These are phyloP conservation scores for Podila epigama DNA, from an alignment of 192 early-diverging fungal genomes.

Conservation along the genomic window DNA sequence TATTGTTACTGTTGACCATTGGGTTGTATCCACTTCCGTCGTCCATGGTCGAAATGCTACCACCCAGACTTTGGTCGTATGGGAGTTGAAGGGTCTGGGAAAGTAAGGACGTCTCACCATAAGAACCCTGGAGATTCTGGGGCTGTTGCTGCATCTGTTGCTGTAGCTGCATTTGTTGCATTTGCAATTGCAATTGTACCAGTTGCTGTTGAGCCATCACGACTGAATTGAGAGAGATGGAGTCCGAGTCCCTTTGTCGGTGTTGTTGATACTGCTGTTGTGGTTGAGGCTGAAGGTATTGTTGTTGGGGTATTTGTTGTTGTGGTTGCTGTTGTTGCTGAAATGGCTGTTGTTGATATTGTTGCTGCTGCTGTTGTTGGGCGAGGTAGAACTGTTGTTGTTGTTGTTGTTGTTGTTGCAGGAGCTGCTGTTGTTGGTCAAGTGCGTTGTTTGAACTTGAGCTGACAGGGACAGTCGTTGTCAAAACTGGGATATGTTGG, in stretches of 20 bases:
- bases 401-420: background rate
- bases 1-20: background rate
- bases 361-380: background rate
- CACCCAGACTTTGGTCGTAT: background rate
- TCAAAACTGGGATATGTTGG: background rate
- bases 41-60: background rate
- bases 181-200: background rate
- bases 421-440: background rate
- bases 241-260: background rate
- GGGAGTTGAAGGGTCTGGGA: background rate
- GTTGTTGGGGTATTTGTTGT: conserved; percentile 1
- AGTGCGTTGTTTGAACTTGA: background rate
- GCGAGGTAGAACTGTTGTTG: background rate
- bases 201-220: background rate
- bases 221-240: conserved; percentile 1
- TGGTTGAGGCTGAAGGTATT: background rate
- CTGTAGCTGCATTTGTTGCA: background rate
- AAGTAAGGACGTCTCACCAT: background rate
- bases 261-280: conserved; percentile 3
- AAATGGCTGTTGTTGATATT: background rate
- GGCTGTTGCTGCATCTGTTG: background rate
- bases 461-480: background rate
- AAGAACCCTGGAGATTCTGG: background rate
- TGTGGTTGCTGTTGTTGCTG: conserved; percentile 7
- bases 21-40: background rate